Evolutionary conservation across 306 rosid genomes (phyloP), one percentile per base, ranked within the genome.

Genomic region (Gastrolobium bilobum): DNA sequence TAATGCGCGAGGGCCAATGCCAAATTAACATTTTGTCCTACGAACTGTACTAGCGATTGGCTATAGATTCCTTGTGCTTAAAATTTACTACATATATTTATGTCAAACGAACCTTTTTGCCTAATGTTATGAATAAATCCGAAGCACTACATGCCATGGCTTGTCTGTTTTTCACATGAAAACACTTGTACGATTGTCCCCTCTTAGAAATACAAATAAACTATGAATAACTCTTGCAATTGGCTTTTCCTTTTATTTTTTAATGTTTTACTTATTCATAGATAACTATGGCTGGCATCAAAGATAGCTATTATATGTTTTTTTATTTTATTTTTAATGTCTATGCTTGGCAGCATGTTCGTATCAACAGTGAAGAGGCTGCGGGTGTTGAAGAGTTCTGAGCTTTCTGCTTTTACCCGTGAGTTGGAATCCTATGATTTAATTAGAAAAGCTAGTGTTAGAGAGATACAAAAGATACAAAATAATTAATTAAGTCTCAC

Each of bases 371-470:
- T 89, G 85, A 93, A 90, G 94, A 90, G 99, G 94, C 87, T 96
- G 81, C 91, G 98, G 0, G 98, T 96, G 79, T 81, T 96, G 83
- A 96, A 96, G 91, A 93, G 93, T 82, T 83, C 98, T 38, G 99
- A 96, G 68, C 91, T 96, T 71, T 86, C 98, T 79, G 82, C 93
- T 7, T 84, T 93, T 79, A 86, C 93, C 71, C 85, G 99, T 93
- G 84, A 93, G 99, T 90, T 80, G 35, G 69, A 80, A 76, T 79
- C 82, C 62, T 29, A 40, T 43, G 10, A 10, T 53, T 56, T 79
- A 3, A 43, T 65, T 10, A 9, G 3, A 48, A 20, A 4, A 2
- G 4, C 52, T 68, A 60, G 10, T 73, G 26, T 0, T 20, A 20
- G 26, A 20, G 26, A 20, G 26, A 20, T 1, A 20, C 26, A 20